Conservation (phyloP, 768 basidiomycete genomes). For the Glaciozyma antarctica region DNA sequence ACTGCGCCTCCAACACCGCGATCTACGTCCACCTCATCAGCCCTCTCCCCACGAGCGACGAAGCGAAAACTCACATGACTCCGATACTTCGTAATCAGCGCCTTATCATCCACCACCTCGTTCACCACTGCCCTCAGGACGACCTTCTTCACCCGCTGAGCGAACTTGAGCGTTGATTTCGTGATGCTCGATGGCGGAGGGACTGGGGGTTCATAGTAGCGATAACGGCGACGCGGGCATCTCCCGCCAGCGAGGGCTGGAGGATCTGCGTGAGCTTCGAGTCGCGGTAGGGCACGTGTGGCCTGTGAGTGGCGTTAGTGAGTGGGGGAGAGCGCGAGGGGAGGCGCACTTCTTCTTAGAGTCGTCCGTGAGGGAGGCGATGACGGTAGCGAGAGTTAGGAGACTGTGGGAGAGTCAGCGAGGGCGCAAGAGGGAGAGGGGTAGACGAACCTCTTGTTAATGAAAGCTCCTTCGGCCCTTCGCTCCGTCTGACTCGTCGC, state of each 20-base stretch:
- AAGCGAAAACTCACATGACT: conserved; percentile 17
- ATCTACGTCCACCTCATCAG: conserved; percentile 14
- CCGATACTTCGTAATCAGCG: conserved; percentile 33
- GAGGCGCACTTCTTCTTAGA: conserved; percentile 54
- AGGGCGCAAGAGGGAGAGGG: too few species aligned
- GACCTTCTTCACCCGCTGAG: conserved; percentile 84
- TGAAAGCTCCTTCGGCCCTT: conserved; percentile 89
- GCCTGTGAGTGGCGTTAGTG: conserved; percentile 43
- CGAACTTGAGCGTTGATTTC: conserved; percentile 84
- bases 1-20: conserved; percentile 26
- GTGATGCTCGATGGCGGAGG: conserved; percentile 68
- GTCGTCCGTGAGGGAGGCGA: conserved; percentile 66
- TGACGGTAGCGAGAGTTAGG: conserved; percentile 84
- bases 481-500: conserved; percentile 92
- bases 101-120: conserved; percentile 35
- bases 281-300: conserved; percentile 93
- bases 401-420: conserved; percentile 44
- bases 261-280: conserved; percentile 65
- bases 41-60: not conserved
- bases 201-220: conserved; percentile 89
- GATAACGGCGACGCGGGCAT: conserved; percentile 86
- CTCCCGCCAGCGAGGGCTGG: conserved; percentile 87
- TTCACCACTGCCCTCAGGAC: conserved; percentile 41
- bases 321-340: conserved; percentile 46
- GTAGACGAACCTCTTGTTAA: conserved; percentile 53